Base-by-base conservation (phyloP, 2,329 filamentous ascomycete species). In the Aspergillus unguis region DNA sequence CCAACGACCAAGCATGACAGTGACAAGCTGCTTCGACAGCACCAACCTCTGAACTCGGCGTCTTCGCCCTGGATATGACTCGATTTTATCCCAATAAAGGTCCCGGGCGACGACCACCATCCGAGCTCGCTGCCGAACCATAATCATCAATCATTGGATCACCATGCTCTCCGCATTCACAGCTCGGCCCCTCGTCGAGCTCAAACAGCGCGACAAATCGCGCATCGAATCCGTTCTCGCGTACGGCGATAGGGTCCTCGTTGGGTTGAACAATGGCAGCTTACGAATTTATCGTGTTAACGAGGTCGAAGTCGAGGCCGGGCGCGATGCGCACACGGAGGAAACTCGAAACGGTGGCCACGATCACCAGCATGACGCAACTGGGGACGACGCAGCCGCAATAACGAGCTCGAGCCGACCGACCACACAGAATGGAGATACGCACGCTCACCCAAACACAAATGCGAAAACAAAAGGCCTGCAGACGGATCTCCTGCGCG, bases 201-300 rank as follows among this genome's bases (percentile, higher is more conserved):
- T 99, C 66, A 92, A 88, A 77, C 85, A 86, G 73, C 87, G 90
- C 73, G 92, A 97, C 83, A 96, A 95, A 79, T 95, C 90, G 61
- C 94, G 88, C 79, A 96, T 99, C 75, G 94, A 99, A 76, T 94
- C 90, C 45, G 90, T 99, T 61, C 81, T 97, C 44, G 90, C 92
- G 56, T 90, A 96, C 74, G 91, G 92, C 68, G 94, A 99, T 70
- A 85, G 92, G 58, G 82, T 99, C 33, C 83, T 99, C 50, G 91
- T 96, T 53, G 94, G 94, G 51, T 80, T 99, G 58, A 96, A 90
- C 73, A 95, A 87, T 36, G 94, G 94, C 64, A 85, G 83, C 55
- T 81, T 99, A 54, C 87, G 92, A 58, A 85, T 99, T 68, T 97
- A 96, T 77, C 87, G 92, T 55, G 80, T 97, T 59, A 96, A 95